These are phyloP conservation scores for Arabidopsis suecica DNA, from an alignment of 345 rosid species.

Conservation along the genomic window DNA sequence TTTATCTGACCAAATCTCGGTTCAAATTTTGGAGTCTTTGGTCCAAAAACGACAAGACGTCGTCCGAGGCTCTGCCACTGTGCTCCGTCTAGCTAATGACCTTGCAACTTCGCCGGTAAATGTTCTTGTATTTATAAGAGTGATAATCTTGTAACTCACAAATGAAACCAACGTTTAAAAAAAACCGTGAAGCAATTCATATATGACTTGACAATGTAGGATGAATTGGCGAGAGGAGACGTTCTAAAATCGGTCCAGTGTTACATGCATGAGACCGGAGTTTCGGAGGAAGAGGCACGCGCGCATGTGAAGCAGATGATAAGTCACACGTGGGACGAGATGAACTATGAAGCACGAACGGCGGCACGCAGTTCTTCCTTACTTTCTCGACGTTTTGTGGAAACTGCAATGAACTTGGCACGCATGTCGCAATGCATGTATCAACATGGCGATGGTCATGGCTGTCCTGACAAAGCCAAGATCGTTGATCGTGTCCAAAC, in stretches of 20 bases:
- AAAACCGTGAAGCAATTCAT: no score
- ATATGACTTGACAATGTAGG: conserved; percentile 5
- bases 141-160: no score
- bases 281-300: conserved; percentile 41
- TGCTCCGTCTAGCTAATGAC: conserved; percentile 46
- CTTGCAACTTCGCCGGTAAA: conserved; percentile 52
- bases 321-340: conserved; percentile 45
- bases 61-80: conserved; percentile 31
- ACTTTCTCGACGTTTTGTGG: conserved; percentile 19
- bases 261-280: conserved; percentile 47
- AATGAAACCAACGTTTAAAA: no score
- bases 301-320: conserved; percentile 36
- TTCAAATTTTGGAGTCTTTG: conserved; percentile 20
- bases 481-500: conserved; percentile 9
- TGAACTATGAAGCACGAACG: conserved; percentile 31
- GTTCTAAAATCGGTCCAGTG: conserved; percentile 27
- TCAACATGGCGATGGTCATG: conserved; percentile 45
- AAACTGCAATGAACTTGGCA: conserved; percentile 27
- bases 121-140: no score
- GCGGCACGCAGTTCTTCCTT: not conserved
- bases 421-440: conserved; percentile 43
- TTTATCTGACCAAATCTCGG: conserved; percentile 22
- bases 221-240: conserved; percentile 38
- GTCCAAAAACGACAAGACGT: conserved; percentile 16
- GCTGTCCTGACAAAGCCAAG: conserved; percentile 3